phyloP scores from a whole-genome alignment of 176 grass and related monocot species.

The Panicum miliaceum region DNA sequence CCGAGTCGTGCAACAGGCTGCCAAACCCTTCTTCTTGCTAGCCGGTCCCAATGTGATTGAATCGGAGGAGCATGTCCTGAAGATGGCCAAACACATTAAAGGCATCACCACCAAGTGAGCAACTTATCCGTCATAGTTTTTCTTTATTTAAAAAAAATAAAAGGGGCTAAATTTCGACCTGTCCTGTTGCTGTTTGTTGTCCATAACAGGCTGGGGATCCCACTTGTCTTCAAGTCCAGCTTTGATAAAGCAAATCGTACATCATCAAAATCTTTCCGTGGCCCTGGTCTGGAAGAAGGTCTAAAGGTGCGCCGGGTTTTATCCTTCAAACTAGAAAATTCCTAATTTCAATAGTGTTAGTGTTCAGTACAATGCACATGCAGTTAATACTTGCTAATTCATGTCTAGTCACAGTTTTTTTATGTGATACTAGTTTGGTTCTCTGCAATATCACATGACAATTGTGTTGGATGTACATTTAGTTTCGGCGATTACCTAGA shows the following conservation, averaged over 20 bases:
- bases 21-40: constrained; percentile 89
- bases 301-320: constrained; percentile 57
- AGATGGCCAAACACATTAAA: constrained; percentile 93
- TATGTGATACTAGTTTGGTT: not conserved
- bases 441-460: not conserved
- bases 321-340: not conserved
- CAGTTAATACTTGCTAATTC: constrained; percentile 3
- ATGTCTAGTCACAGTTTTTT: not conserved
- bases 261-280: constrained; percentile 90
- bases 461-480: not conserved
- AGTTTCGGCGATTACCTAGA: not conserved
- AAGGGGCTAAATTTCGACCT: not conserved
- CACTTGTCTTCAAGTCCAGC: constrained; percentile 92
- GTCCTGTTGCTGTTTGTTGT: constrained; percentile 6
- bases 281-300: constrained; percentile 89
- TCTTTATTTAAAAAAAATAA: not conserved
- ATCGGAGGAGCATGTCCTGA: constrained; percentile 86
- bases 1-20: constrained; percentile 61
- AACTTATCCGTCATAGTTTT: constrained; percentile 3
- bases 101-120: constrained; percentile 69
- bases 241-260: constrained; percentile 99
- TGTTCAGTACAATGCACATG: not conserved
- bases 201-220: constrained; percentile 70
- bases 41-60: constrained; percentile 93
- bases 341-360: not conserved